phyloP scores from a whole-genome alignment of 805 yeast species.

The Blastobotrys chiropterorum region DNA sequence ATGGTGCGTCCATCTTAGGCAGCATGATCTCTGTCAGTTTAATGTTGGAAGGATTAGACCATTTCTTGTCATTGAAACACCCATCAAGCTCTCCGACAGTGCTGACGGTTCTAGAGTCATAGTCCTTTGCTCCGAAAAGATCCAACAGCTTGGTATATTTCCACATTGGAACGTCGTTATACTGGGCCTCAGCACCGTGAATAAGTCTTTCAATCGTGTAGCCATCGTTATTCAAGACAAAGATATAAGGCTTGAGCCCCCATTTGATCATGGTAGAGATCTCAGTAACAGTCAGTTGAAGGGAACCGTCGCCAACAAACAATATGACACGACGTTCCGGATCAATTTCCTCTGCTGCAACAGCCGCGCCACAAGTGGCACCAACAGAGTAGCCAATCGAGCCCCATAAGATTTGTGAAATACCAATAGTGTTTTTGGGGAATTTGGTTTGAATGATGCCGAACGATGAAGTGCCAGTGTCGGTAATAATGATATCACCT shows the following conservation, averaged over 20 bases:
- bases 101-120: slow-evolving; percentile 37
- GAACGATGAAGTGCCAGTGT: slow-evolving; percentile 62
- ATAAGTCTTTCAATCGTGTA: slow-evolving; percentile 61
- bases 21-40: slow-evolving; percentile 52
- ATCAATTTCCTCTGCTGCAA: slow-evolving; percentile 48
- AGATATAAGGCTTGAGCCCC: slow-evolving; percentile 50
- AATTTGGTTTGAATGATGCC: slow-evolving; percentile 52
- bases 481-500: slow-evolving; percentile 55
- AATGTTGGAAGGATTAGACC: slow-evolving; percentile 39
- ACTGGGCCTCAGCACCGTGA: slow-evolving; percentile 47
- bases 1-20: slow-evolving; percentile 57
- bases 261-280: slow-evolving; percentile 52
- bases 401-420: slow-evolving; percentile 61
- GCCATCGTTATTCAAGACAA: slow-evolving; percentile 59
- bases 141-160: slow-evolving; percentile 40
- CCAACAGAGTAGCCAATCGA: slow-evolving; percentile 63
- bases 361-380: slow-evolving; percentile 55
- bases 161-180: slow-evolving; percentile 63
- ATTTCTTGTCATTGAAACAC: slow-evolving; percentile 36
- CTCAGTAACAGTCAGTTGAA: slow-evolving; percentile 62
- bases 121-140: slow-evolving; percentile 50
- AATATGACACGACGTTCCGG: slow-evolving; percentile 46
- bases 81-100: slow-evolving; percentile 45
- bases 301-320: slow-evolving; percentile 64
- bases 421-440: slow-evolving; percentile 46